Evolutionary conservation across 164 flowering plant species (phyloP).

Genomic region (Macadamia tetraphylla): DNA sequence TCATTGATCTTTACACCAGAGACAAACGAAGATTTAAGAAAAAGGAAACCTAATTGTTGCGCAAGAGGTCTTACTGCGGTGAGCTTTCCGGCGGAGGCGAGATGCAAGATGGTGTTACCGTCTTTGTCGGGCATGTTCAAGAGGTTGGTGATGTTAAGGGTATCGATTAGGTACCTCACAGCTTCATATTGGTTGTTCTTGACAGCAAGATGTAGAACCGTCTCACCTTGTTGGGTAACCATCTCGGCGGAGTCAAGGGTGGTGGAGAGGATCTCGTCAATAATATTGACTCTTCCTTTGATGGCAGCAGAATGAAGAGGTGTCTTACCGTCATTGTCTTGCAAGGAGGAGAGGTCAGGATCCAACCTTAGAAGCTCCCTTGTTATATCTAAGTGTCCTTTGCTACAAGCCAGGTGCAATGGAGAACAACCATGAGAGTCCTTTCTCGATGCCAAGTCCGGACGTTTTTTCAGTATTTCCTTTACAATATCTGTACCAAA

Average conservation of each 20-base stretch:
- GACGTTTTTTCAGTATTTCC: neutral
- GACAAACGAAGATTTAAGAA: too few species aligned
- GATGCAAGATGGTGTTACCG: constrained; percentile 1
- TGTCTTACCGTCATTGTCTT: neutral
- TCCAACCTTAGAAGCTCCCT: neutral
- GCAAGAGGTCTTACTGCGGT: neutral
- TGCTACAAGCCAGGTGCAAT: neutral
- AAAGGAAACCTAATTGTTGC: too few species aligned
- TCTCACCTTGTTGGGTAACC: neutral
- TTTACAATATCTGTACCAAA: neutral
- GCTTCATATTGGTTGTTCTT: constrained; percentile 1
- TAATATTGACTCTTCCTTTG: neutral
- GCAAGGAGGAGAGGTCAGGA: neutral
- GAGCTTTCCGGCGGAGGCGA: neutral
- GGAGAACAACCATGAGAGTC: neutral
- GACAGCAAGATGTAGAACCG: neutral
- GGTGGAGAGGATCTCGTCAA: neutral
- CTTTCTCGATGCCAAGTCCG: neutral
- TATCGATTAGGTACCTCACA: neutral
- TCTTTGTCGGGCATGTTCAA: neutral
- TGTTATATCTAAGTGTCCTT: neutral
- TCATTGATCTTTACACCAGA: too few species aligned
- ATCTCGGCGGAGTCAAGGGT: neutral
- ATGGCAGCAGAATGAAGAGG: constrained; percentile 4
- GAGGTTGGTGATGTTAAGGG: neutral